Evolutionary conservation across 306 rosid species (phyloP).

Genomic region (Acacia melanoxylon): DNA sequence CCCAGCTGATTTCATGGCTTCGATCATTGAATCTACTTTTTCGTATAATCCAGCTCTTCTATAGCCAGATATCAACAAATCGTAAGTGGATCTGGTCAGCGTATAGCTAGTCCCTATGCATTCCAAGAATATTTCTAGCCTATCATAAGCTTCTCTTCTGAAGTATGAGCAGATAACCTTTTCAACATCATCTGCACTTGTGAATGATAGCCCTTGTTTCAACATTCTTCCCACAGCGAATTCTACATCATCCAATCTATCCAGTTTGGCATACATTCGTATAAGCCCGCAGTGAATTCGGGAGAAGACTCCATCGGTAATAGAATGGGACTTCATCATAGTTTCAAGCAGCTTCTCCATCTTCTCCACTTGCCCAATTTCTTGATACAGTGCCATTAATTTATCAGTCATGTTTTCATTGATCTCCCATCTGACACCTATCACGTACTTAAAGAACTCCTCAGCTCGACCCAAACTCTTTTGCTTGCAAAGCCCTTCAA

Average conservation of each 20-base stretch:
- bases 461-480: conserved; percentile 37
- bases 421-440: conserved; percentile 44
- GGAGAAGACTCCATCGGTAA: conserved; percentile 32
- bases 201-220: conserved; percentile 53
- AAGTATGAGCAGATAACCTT: conserved; percentile 59
- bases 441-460: conserved; percentile 43
- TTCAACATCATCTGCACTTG: conserved; percentile 47
- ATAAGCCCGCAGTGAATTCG: conserved; percentile 51
- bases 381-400: conserved; percentile 45
- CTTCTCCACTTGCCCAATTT: conserved; percentile 39
- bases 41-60: conserved; percentile 49
- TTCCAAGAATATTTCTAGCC: conserved; percentile 61
- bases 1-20: conserved; percentile 44
- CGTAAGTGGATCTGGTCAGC: conserved; percentile 46
- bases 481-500: conserved; percentile 56
- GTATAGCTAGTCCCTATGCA: conserved; percentile 34
- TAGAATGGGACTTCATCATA: conserved; percentile 13
- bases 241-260: conserved; percentile 58
- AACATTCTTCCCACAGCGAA: conserved; percentile 62
- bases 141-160: conserved; percentile 54
- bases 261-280: conserved; percentile 44
- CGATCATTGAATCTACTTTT: conserved; percentile 35
- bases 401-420: conserved; percentile 42
- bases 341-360: conserved; percentile 52
- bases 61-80: conserved; percentile 53